Evolutionary conservation across 139 green algal species (phyloP).

Genomic region (Asterochloris sp.): DNA sequence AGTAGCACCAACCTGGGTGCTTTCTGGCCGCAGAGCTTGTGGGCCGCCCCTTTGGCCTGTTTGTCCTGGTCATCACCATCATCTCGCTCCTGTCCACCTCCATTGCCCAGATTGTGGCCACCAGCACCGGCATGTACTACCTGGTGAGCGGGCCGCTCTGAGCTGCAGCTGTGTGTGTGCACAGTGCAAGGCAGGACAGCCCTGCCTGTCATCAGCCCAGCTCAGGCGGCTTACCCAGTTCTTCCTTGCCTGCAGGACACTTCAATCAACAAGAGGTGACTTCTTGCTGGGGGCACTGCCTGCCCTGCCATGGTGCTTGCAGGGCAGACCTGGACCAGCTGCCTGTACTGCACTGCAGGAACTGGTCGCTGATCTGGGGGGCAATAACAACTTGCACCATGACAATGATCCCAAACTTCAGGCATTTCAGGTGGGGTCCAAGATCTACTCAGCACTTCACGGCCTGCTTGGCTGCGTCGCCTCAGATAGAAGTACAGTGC

Average conservation of each 20-base stretch:
- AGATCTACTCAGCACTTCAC: no score
- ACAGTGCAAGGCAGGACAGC: background rate
- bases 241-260: background rate
- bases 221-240: no score
- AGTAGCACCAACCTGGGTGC: no score
- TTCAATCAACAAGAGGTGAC: background rate
- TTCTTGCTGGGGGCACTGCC: background rate
- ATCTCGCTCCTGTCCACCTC: conserved; percentile 18
- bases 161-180: no score
- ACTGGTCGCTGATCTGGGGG: conserved; percentile 16
- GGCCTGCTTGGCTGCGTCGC: no score
- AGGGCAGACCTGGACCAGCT: background rate
- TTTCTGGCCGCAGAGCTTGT: background rate
- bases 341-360: conserved; percentile 1
- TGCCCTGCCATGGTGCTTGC: background rate
- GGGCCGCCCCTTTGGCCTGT: background rate
- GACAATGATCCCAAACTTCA: conserved; percentile 19
- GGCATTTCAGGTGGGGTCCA: conserved; percentile 1
- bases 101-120: conserved; percentile 22
- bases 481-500: no score
- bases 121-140: conserved; percentile 19
- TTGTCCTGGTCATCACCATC: conserved; percentile 23
- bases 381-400: conserved; percentile 7
- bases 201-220: no score
- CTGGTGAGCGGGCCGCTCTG: background rate